These are phyloP conservation scores for Oemleria cerasiformis DNA, from an alignment of 306 rosid genomes.

Conservation along the genomic window DNA sequence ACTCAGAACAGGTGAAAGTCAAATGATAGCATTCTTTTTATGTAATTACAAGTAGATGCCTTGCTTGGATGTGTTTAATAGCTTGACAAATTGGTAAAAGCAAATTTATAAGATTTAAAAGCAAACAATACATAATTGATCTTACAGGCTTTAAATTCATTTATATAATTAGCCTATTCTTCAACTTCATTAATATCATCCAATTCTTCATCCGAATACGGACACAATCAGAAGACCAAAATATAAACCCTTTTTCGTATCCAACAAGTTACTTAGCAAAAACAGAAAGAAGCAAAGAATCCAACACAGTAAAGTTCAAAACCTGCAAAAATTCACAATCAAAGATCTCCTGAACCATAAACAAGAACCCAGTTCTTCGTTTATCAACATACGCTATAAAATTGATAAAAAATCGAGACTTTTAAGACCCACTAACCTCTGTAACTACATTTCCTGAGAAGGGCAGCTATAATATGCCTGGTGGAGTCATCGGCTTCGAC, in stretches of 20 bases:
- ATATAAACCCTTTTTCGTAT: neutral
- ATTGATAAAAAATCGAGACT: neutral
- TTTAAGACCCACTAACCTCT: conserved; percentile 47
- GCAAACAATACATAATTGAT: conserved; percentile 1
- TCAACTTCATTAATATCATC: conserved; percentile 1
- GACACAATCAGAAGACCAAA: neutral
- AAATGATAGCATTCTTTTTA: neutral
- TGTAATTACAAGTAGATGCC: neutral
- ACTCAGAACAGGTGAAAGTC: neutral
- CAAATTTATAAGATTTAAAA: neutral
- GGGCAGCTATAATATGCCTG: conserved; percentile 84
- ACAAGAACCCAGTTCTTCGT: conserved; percentile 12
- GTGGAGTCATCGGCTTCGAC: conserved; percentile 97
- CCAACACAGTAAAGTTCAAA: neutral
- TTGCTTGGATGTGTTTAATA: neutral
- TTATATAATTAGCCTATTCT: conserved; percentile 3
- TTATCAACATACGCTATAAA: neutral
- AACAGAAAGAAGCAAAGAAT: neutral
- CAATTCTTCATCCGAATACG: neutral
- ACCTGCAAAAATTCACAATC: neutral
- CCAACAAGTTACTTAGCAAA: neutral
- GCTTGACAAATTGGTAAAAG: neutral
- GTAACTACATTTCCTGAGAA: conserved; percentile 89
- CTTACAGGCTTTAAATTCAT: conserved; percentile 17
- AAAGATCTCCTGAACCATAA: neutral